Evolutionary conservation across 2,329 filamentous ascomycete species (phyloP).

Genomic region (Aspergillus latus): DNA sequence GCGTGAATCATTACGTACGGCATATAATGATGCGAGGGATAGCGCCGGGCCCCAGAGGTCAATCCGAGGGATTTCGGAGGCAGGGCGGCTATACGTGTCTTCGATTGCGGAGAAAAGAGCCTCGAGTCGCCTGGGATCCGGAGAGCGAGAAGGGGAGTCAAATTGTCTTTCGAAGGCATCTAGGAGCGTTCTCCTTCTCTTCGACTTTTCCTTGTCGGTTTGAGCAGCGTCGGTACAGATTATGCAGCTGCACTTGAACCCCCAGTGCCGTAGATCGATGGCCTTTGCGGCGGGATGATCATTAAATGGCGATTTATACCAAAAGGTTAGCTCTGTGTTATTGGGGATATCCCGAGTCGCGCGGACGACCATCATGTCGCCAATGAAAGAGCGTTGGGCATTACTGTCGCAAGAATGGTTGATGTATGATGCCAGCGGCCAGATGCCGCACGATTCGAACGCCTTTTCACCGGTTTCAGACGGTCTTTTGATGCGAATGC

Average conservation of each 20-base stretch:
- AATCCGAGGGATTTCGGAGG: constrained; percentile 28
- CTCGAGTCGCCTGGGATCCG: constrained; percentile 16
- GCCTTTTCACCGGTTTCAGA: neutral
- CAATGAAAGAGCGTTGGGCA: constrained; percentile 51
- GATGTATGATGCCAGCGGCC: constrained; percentile 50
- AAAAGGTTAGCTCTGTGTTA: constrained; percentile 49
- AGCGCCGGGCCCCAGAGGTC: constrained; percentile 19
- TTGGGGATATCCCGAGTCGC: constrained; percentile 46
- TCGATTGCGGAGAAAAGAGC: constrained; percentile 15
- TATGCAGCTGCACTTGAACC: constrained; percentile 25
- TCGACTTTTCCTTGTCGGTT: constrained; percentile 7
- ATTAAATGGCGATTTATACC: constrained; percentile 34
- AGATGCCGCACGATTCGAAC: constrained; percentile 45
- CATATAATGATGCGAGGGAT: constrained; percentile 19
- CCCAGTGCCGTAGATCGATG: constrained; percentile 22
- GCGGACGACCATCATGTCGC: constrained; percentile 55
- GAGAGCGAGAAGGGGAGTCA: neutral
- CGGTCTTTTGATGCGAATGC: neutral
- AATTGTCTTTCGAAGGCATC: constrained; percentile 6
- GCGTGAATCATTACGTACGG: constrained; percentile 1
- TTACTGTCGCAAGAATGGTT: constrained; percentile 57
- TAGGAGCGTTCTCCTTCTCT: constrained; percentile 17
- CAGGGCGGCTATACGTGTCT: constrained; percentile 26
- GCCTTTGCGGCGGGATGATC: constrained; percentile 1
- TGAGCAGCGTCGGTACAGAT: constrained; percentile 24